Conservation (phyloP, 495 filamentous ascomycete species). For the Penicillium parvum region DNA sequence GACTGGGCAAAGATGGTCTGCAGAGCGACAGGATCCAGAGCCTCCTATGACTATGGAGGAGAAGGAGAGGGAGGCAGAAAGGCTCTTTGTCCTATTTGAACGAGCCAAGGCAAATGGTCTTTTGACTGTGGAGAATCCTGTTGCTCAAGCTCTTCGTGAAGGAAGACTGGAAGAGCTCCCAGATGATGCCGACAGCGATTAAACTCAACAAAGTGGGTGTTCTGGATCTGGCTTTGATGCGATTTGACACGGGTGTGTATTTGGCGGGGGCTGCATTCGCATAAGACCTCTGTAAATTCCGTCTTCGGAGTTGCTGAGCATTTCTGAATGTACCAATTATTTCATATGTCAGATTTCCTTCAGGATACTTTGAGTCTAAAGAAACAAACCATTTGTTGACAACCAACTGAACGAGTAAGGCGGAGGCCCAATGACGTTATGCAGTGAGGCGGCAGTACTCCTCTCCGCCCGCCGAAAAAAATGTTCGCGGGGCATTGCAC, state of each 20-base stretch:
- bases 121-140: slow-evolving; percentile 79
- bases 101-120: slow-evolving; percentile 79
- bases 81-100: slow-evolving; percentile 91
- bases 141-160: slow-evolving; percentile 66
- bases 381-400: too few species aligned
- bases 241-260: too few species aligned
- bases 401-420: too few species aligned
- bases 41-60: slow-evolving; percentile 85
- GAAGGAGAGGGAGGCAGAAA: slow-evolving; percentile 90
- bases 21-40: slow-evolving; percentile 52
- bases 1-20: slow-evolving; percentile 78
- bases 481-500: slow-evolving; percentile 29
- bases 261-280: too few species aligned
- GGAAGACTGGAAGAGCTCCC: slow-evolving; percentile 73
- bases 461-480: slow-evolving; percentile 38
- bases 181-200: slow-evolving; percentile 43
- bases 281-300: neutral
- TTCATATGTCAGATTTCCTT: neutral
- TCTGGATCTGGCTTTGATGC: neutral
- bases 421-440: slow-evolving; percentile 28
- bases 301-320: neutral
- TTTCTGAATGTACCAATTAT: neutral
- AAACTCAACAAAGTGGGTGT: neutral
- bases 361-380: too few species aligned
- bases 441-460: slow-evolving; percentile 20